Evolutionary conservation across 2,329 filamentous ascomycete genomes (phyloP), one percentile per base, ranked within the genome.

Genomic region (Knoxdaviesia capensis): DNA sequence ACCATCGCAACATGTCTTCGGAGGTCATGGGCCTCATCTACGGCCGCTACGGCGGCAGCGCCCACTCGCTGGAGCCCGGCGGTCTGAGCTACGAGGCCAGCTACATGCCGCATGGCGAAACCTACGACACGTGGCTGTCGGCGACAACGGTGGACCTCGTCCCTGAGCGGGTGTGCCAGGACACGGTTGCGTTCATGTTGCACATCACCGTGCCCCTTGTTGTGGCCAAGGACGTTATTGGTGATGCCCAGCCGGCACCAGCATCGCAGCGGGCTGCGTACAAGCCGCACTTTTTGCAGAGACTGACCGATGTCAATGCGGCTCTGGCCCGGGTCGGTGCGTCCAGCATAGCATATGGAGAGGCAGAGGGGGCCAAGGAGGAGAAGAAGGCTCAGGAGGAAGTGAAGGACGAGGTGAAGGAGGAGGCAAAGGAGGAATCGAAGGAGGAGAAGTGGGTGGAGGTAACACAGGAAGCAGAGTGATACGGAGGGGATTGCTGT

Each of bases 1-100:
- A 77, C 53, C 75, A 79, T 52, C 63, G 71, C 38, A 75, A 74
- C 52, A 65, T 63, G 35, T 69, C 69, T 31, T 65, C 66, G 0
- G 71, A 75, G 49, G 60, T 74, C 43, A 70, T 71, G 66, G 68
- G 68, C 1, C 56, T 71, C 28, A 62, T 69, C 35, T 58, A 56
- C 7, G 59, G 60, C 6, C 47, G 49, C 7, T 57, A 53, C 34
- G 58, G 51, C 0, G 55, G 53, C 4, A 53, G 51, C 45, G 52
- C 51, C 41, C 46, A 52, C 37, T 45, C 48, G 31, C 47, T 55
- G 4, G 49, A 51, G 10, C 51, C 51, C 3, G 55, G 56, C 28
- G 56, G 55, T 20, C 44, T 57, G 37, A 57, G 49, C 40, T 56
- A 54, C 43, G 54, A 58, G 45, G 49, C 52, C 11, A 51, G 48